Evolutionary conservation across 768 basidiomycete genomes (phyloP).

Genomic region (Pleurotus pulmonarius): DNA sequence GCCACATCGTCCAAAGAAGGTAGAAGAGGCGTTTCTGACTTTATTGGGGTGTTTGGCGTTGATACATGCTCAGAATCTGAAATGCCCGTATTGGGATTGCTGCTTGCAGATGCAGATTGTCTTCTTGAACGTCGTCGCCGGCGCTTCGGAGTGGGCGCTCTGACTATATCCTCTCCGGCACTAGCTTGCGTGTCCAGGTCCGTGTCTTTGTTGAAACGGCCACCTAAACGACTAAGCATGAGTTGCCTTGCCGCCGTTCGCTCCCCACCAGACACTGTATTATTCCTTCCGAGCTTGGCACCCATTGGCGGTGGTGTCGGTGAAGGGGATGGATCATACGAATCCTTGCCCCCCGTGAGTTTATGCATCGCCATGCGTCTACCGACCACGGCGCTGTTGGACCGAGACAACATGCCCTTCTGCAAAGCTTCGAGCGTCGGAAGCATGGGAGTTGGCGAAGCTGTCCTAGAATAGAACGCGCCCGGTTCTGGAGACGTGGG

Average conservation of each 20-base stretch:
- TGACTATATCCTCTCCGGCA: slow-evolving; percentile 47
- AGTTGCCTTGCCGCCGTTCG: slow-evolving; percentile 68
- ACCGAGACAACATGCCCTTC: slow-evolving; percentile 70
- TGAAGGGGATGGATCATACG: slow-evolving; percentile 59
- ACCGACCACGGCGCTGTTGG: slow-evolving; percentile 82
- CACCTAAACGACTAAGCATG: slow-evolving; percentile 62
- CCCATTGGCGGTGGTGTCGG: slow-evolving; percentile 43
- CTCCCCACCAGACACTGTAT: slow-evolving; percentile 81
- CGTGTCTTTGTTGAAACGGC: slow-evolving; percentile 52
- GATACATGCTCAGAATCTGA: slow-evolving; percentile 50
- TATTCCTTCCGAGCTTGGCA: slow-evolving; percentile 57
- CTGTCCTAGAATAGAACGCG: slow-evolving; percentile 60
- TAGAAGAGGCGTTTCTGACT: slow-evolving; percentile 50
- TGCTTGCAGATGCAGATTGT: slow-evolving; percentile 33
- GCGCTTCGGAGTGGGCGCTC: slow-evolving; percentile 43
- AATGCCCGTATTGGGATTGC: slow-evolving; percentile 32
- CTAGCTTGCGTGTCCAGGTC: slow-evolving; percentile 57
- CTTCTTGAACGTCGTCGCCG: slow-evolving; percentile 55
- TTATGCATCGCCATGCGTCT: slow-evolving; percentile 80
- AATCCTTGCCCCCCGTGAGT: slow-evolving; percentile 72
- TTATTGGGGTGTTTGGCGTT: slow-evolving; percentile 58
- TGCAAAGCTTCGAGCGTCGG: slow-evolving; percentile 79
- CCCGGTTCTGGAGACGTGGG: slow-evolving; percentile 52
- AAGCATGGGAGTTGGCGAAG: slow-evolving; percentile 62
- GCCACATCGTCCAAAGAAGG: slow-evolving; percentile 33